Evolutionary conservation across 805 yeast genomes (phyloP).

Genomic region (Starmerella kuoi): DNA sequence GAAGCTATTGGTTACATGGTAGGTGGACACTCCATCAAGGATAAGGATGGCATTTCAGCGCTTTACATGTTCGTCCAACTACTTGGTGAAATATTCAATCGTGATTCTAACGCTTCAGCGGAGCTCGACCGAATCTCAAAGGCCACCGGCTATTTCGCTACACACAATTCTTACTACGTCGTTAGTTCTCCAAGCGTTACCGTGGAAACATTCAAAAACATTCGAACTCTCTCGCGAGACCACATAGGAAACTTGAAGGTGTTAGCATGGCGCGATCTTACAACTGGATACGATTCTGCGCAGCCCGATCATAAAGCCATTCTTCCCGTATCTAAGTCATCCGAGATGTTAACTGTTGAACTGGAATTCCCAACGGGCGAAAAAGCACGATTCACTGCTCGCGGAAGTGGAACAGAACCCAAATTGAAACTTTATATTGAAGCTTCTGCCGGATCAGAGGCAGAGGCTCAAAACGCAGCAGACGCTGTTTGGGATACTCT

Average conservation of each 20-base stretch:
- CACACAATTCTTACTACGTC: conserved; percentile 75
- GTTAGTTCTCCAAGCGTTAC: conserved; percentile 45
- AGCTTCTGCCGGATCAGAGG: conserved; percentile 42
- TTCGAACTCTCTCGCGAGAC: conserved; percentile 38
- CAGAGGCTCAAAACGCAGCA: conserved; percentile 42
- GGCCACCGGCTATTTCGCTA: conserved; percentile 69
- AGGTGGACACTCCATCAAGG: conserved; percentile 41
- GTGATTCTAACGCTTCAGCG: conserved; percentile 31
- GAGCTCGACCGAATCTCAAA: conserved; percentile 47
- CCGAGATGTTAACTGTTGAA: conserved; percentile 78
- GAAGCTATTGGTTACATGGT: conserved; percentile 97
- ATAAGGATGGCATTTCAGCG: conserved; percentile 88
- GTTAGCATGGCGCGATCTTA: conserved; percentile 67
- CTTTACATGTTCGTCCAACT: conserved; percentile 63
- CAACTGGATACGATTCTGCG: conserved; percentile 65
- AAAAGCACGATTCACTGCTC: conserved; percentile 59
- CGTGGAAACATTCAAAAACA: conserved; percentile 41
- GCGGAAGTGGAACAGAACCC: conserved; percentile 97
- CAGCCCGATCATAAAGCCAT: conserved; percentile 46
- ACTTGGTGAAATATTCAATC: conserved; percentile 38
- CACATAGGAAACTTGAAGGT: conserved; percentile 48
- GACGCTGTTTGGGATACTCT: conserved; percentile 54
- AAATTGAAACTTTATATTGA: conserved; percentile 86
- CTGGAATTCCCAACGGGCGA: conserved; percentile 30
- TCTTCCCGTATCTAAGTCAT: conserved; percentile 55